phyloP scores from a whole-genome alignment of 225 moss, liverwort and hornwort genomes.

The Lunularia cruciata region DNA sequence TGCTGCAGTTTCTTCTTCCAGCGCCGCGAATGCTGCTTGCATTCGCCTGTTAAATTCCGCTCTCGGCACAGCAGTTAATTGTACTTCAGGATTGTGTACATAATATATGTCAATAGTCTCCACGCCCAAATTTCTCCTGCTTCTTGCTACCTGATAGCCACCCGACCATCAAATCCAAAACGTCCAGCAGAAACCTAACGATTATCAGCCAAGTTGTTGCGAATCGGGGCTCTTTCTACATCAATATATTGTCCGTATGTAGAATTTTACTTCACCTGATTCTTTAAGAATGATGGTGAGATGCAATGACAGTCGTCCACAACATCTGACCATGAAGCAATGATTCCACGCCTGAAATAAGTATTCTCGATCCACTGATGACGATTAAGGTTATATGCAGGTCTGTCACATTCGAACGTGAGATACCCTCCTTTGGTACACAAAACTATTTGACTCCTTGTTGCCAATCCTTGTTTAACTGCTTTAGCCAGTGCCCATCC shows the following conservation, averaged over 20 bases:
- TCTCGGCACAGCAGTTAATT: constrained; percentile 49
- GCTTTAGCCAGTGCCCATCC: constrained; percentile 59
- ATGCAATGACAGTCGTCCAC: constrained; percentile 64
- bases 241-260: no score
- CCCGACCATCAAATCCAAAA: background rate
- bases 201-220: no score
- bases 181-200: background rate
- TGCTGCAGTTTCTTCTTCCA: constrained; percentile 63
- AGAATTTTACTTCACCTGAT: constrained; percentile 52
- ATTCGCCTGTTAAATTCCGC: constrained; percentile 53
- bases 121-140: constrained; percentile 59
- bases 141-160: constrained; percentile 46
- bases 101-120: constrained; percentile 74
- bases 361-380: constrained; percentile 66
- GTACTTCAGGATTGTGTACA: constrained; percentile 72
- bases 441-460: constrained; percentile 62
- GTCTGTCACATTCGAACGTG: constrained; percentile 62
- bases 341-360: constrained; percentile 58
- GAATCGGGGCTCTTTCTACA: no score
- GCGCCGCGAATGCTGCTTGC: constrained; percentile 53
- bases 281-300: constrained; percentile 56
- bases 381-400: constrained; percentile 51
- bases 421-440: constrained; percentile 82
- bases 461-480: constrained; percentile 38
- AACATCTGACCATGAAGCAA: constrained; percentile 56